Base-by-base conservation (phyloP, 2,329 filamentous ascomycete genomes). In the Colletotrichum tanaceti region DNA sequence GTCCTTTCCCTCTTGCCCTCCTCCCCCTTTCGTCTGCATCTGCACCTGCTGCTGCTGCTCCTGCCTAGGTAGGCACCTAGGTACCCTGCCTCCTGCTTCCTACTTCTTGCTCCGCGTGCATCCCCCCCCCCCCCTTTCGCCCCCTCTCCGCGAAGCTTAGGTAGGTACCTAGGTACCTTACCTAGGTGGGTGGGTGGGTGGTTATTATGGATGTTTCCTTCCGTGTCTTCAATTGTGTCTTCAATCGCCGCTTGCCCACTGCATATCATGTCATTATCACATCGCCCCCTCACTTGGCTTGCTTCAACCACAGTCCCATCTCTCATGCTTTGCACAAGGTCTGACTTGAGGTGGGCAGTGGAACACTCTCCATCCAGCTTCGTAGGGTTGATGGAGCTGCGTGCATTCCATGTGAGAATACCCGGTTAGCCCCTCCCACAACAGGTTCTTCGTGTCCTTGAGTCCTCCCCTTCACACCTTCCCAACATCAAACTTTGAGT, bases 1-100 rank as follows among this genome's bases (percentile, higher is more conserved):
- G n/a, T 58, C 35, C 55, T 44, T 58, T 58, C 54, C 54, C n/a
- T 58, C 55, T n/a, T 58, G 32, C 55, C 32, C 47, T 58, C 54
- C 54, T 14, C 38, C 43, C 18, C 20, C 39, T 44, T 32, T 46
- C 24, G 24, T 47, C 18, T 38, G 28, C 39, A 35, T 14, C 49
- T 35, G 13, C 14, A 41, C 16, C 39, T n/a, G 35, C 16, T 38
- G 18, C n/a, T 39, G n/a, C 11, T 38, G 46, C 7, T 28, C 28
- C 58, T 50, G 52, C 46, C 28, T 28, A 24, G 24, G 24, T 24
- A 24, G 24, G 24, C 4, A 39, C n/a, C 18, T 24, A 24, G 24
- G 24, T 24, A 39, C n/a, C 18, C n/a, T 32, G 32, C 11, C 16
- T 32, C 28, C 49, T 59, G 57, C 58, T 18, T 58, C 35, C 55